These are phyloP conservation scores for Termitomyces heimii DNA, from an alignment of 768 basidiomycete species.

Conservation along the genomic window DNA sequence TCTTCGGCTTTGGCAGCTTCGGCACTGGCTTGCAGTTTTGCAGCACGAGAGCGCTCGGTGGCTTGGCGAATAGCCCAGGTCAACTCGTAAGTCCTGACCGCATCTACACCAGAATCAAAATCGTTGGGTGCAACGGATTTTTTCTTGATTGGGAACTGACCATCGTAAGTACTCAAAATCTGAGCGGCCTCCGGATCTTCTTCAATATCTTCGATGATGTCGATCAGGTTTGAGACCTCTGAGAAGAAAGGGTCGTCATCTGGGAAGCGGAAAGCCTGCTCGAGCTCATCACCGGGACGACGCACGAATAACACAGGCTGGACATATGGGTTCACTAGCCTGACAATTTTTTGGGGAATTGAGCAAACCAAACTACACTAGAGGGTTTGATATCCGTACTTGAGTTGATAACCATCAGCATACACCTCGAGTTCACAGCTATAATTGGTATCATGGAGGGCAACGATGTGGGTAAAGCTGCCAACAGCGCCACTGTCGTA, in stretches of 20 bases:
- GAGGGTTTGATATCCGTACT: conserved; percentile 35
- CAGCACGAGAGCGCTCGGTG: conserved; percentile 57
- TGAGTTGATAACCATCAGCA: conserved; percentile 88
- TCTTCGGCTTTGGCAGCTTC: conserved; percentile 19
- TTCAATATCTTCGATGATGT: conserved; percentile 85
- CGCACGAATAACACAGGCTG: conserved; percentile 85
- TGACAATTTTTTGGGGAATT: conserved; percentile 19
- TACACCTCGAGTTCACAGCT: conserved; percentile 93
- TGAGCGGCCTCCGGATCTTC: conserved; percentile 75
- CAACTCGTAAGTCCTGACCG: conserved; percentile 82
- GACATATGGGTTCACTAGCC: conserved; percentile 90
- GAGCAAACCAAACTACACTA: conserved; percentile 2
- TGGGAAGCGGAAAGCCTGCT: conserved; percentile 63
- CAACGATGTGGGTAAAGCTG: conserved; percentile 83
- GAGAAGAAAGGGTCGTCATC: conserved; percentile 95
- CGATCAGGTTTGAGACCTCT: conserved; percentile 84
- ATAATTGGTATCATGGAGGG: conserved; percentile 89
- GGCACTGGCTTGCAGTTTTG: conserved; percentile 30
- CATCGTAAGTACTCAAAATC: conserved; percentile 83
- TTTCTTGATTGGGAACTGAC: conserved; percentile 28
- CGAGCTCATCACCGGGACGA: conserved; percentile 73
- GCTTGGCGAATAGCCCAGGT: conserved; percentile 91
- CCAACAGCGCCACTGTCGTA: conserved; percentile 95
- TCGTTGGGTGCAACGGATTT: not conserved
- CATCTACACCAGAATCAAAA: conserved; percentile 40